Base-by-base conservation (phyloP, 805 yeast species). In the Kuraishia borneana region DNA sequence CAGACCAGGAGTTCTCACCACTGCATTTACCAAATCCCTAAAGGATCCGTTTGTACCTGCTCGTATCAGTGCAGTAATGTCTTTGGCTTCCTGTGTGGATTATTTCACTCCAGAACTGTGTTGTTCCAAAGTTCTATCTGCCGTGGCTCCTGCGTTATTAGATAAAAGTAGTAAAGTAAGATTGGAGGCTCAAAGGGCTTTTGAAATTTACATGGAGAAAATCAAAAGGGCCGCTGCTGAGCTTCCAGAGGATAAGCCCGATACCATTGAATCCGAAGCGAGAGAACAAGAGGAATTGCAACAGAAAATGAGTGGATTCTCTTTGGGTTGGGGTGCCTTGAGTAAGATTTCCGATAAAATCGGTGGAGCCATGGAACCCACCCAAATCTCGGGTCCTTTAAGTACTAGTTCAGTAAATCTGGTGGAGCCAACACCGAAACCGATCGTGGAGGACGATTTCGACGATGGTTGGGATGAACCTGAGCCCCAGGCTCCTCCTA, bases 11-110 rank as follows among this genome's bases (percentile, higher is more conserved):
- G 95, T 92, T 2, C 59, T 92, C 32, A 76, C 85, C 3, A 85
- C 96, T 1, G 97, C 96, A 0, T 80, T 83, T 45, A 71, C 83
- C 2, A 79, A 87, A 46, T 81, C 94, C 0, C 63, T 89, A 31
- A 77, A 76, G 45, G 98, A 89, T 53, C 69, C 88, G 1, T 76
- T 74, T 47, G 65, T 76, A 2, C 85, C 82, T 6, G 75, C 94
- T 10, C 69, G 92, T 42, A 53, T 77, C 47, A 82, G 80, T 3
- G 85, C 96, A 0, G 60, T 92, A 19, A 60, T 74, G 39, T 94
- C 95, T 1, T 70, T 89, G 40, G 73, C 70, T 28, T 61, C 66
- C 10, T 69, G 82, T 12, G 59, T 78, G 18, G 79, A 76, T 5
- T 71, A 66, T 29, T 87, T 88, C 45, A 60, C 79, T 1, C 76